Conservation (phyloP, 2,329 filamentous ascomycete species). For the Trichoderma afroharzianum region DNA sequence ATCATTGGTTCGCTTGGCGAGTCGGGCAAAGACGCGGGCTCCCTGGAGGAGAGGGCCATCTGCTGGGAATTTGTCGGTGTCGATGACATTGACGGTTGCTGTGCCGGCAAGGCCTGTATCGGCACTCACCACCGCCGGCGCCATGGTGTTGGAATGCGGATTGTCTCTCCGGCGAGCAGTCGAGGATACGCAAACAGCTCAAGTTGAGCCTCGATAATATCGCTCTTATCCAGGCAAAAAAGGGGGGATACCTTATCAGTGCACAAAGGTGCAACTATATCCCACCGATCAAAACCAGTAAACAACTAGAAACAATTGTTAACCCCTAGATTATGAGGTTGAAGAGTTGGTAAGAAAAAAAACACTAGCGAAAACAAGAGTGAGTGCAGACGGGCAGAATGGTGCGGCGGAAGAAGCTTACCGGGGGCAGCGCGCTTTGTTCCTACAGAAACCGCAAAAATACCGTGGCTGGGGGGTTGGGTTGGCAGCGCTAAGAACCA, state of each 20-base stretch:
- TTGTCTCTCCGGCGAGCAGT: slow-evolving; percentile 11
- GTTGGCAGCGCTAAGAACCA: not conserved
- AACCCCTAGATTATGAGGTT: not conserved
- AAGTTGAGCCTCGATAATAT: not conserved
- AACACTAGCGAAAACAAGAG: not conserved
- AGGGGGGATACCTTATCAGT: slow-evolving; percentile 7
- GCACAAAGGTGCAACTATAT: not conserved
- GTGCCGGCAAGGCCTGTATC: slow-evolving; percentile 27
- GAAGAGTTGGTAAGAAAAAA: not conserved
- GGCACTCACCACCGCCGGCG: slow-evolving; percentile 37
- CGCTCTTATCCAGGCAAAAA: slow-evolving; percentile 24
- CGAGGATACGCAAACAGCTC: not conserved
- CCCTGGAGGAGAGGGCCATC: slow-evolving; percentile 42
- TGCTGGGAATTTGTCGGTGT: slow-evolving; percentile 24
- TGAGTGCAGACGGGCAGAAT: slow-evolving; percentile 22
- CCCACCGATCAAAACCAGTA: not conserved
- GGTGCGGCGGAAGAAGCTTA: not conserved
- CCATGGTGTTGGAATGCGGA: slow-evolving; percentile 34
- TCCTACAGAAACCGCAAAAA: slow-evolving; percentile 26
- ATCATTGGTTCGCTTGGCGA: slow-evolving; percentile 31
- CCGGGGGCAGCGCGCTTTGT: slow-evolving; percentile 15
- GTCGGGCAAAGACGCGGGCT: slow-evolving; percentile 38
- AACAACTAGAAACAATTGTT: not conserved
- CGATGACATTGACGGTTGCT: slow-evolving; percentile 17
- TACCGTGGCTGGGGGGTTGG: slow-evolving; percentile 24